Percentiles rank a stretch among this genome's conserved stretches.
Evolutionary conservation across 805 yeast genomes (phyloP).

Genomic region (Kazachstania taianensis): DNA sequence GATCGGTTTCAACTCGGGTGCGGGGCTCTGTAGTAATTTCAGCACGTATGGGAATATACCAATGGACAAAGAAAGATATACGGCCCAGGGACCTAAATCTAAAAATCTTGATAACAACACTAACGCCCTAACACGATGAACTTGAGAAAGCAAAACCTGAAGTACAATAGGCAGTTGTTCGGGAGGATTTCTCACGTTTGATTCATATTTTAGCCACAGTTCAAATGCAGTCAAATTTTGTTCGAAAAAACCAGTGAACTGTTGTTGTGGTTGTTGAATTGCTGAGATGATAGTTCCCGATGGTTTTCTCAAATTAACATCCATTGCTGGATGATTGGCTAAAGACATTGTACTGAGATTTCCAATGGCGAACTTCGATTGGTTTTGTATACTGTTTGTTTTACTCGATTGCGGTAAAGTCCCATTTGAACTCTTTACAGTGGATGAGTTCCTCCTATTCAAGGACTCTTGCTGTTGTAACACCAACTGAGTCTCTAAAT

Average conservation of each 20-base stretch:
- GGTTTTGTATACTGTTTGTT: slow-evolving; percentile 18
- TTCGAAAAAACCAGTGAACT: slow-evolving; percentile 89
- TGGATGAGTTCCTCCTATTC: slow-evolving; percentile 6
- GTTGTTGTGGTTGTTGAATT: slow-evolving; percentile 37
- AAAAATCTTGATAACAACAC: slow-evolving; percentile 74
- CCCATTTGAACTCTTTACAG: not conserved
- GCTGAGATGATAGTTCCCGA: slow-evolving; percentile 7
- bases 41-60: slow-evolving; percentile 94
- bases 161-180: slow-evolving; percentile 90
- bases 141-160: slow-evolving; percentile 88
- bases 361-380: slow-evolving; percentile 26
- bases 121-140: slow-evolving; percentile 83
- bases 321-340: slow-evolving; percentile 18
- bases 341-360: slow-evolving; percentile 31
- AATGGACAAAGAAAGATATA: slow-evolving; percentile 79
- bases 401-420: slow-evolving; percentile 1
- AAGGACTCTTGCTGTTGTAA: slow-evolving; percentile 19
- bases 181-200: slow-evolving; percentile 77
- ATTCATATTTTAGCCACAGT: slow-evolving; percentile 87
- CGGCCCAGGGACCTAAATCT: slow-evolving; percentile 97
- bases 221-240: slow-evolving; percentile 95
- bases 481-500: slow-evolving; percentile 18
- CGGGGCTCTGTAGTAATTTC: slow-evolving; percentile 84
- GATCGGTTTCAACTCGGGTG: slow-evolving; percentile 89
- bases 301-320: slow-evolving; percentile 8